Evolutionary conservation across 2,329 filamentous ascomycete species (phyloP), one percentile per base, ranked within the genome.

Genomic region (Aspergillus hiratsukae): DNA sequence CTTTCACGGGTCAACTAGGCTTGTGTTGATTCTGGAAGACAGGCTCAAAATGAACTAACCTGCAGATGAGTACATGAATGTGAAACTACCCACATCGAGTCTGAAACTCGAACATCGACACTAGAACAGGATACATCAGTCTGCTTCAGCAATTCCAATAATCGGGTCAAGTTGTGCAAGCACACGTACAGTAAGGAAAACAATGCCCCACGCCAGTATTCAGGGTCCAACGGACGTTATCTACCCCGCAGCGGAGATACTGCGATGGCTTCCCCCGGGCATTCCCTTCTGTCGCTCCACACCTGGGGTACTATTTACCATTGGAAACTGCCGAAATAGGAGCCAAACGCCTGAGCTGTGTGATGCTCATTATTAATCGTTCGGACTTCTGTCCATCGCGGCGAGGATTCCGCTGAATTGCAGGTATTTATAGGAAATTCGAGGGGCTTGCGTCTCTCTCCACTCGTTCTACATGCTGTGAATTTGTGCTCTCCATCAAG

Each of bases 161-260:
- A 11, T 7, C 2, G 14, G 3, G 17, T 3, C 17, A 17, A 37
- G 4, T 17, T 37, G 31, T 27, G 25, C 3, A 27, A 27, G 25
- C 7, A 37, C 6, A 14, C 31, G 11, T 35, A 17, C 31, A 37
- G 17, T 17, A 37, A 37, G 11, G 14, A 17, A 37, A 37, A 14
- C 14, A 17, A 37, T 37, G 31, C 31, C 31, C 5, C 31, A 3
- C 17, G 14, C 31, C 5, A n/a, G 4, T 37, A 37, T 17, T 17
- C 14, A 37, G 7, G 17, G 17, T 17, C 31, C 17, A 37, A 37
- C 37, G 48, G 53, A 54, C 53, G 53, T 49, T 35, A 49, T 58
- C 58, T 35, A 49, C 60, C 58, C 60, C 56, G 55, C 59, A 61
- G 37, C 55, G 57, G 59, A 59, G 54, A 46, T 56, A 10, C 46